Evolutionary conservation across 2,329 filamentous ascomycete species (phyloP).

Genomic region (Fusarium incarnatum): DNA sequence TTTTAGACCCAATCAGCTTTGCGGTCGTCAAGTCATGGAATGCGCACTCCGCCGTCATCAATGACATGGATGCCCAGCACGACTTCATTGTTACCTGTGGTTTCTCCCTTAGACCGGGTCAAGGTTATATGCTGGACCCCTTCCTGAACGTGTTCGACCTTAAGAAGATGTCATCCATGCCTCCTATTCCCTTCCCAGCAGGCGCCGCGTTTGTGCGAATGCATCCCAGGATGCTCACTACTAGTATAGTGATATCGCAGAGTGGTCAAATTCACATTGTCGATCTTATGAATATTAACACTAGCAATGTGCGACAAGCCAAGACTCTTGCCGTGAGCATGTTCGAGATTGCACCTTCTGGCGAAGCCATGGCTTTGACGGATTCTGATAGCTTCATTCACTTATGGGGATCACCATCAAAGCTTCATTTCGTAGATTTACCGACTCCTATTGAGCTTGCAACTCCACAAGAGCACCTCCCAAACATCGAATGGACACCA

Average conservation of each 20-base stretch:
- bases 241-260: slow-evolving; percentile 92
- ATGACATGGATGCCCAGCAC: slow-evolving; percentile 96
- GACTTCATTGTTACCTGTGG: slow-evolving; percentile 97
- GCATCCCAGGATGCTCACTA: slow-evolving; percentile 95
- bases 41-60: slow-evolving; percentile 88
- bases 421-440: slow-evolving; percentile 88
- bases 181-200: slow-evolving; percentile 91
- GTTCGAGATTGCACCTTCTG: slow-evolving; percentile 88
- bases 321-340: slow-evolving; percentile 80
- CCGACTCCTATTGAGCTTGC: slow-evolving; percentile 82
- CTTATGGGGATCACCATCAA: slow-evolving; percentile 88
- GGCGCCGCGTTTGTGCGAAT: slow-evolving; percentile 95
- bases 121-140: slow-evolving; percentile 85
- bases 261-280: slow-evolving; percentile 95
- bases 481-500: slow-evolving; percentile 73
- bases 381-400: slow-evolving; percentile 84
- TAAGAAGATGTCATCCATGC: slow-evolving; percentile 87
- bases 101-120: slow-evolving; percentile 81
- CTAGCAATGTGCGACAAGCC: slow-evolving; percentile 85
- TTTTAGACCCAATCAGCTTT: slow-evolving; percentile 84
- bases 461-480: slow-evolving; percentile 69
- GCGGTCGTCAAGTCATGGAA: slow-evolving; percentile 87
- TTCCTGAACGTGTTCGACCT: slow-evolving; percentile 96
- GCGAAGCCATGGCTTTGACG: slow-evolving; percentile 84
- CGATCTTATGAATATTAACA: slow-evolving; percentile 92